Evolutionary conservation across 1,139 yeast genomes (phyloP).

Genomic region (Taiozyma sp.): DNA sequence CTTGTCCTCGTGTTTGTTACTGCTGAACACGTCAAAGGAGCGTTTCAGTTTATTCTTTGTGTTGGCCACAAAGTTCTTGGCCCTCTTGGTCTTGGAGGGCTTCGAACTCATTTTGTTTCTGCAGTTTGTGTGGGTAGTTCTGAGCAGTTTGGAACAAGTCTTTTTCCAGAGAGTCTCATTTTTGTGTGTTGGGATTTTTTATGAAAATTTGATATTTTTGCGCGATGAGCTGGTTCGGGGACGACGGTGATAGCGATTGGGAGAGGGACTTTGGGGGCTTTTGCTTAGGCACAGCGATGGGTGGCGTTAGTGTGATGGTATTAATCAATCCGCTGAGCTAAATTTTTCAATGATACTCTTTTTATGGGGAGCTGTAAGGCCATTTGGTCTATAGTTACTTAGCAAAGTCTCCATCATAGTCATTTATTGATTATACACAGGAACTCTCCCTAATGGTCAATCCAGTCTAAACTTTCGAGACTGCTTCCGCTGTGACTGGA

Average conservation of each 20-base stretch:
- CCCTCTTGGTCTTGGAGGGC: slow-evolving; percentile 7
- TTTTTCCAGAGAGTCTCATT: no score
- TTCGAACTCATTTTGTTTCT: not conserved
- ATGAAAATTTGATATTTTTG: not conserved
- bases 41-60: slow-evolving; percentile 11
- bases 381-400: no score
- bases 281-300: no score
- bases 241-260: not conserved
- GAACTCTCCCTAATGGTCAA: not conserved
- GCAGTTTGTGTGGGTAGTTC: not conserved
- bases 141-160: not conserved
- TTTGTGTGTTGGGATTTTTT: not conserved
- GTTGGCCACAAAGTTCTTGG: slow-evolving; percentile 6
- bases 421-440: no score
- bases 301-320: no score
- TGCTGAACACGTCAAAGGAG: slow-evolving; percentile 20
- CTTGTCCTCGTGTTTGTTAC: slow-evolving; percentile 20
- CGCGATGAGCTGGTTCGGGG: not conserved
- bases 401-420: no score
- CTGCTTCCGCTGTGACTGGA: slow-evolving; percentile 47
- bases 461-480: slow-evolving; percentile 28
- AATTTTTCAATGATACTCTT: no score
- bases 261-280: no score
- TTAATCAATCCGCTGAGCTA: no score
- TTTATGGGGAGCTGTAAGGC: no score